Base-by-base conservation (phyloP, 2,329 filamentous ascomycete species). In the Pseudogymnoascus sp. region DNA sequence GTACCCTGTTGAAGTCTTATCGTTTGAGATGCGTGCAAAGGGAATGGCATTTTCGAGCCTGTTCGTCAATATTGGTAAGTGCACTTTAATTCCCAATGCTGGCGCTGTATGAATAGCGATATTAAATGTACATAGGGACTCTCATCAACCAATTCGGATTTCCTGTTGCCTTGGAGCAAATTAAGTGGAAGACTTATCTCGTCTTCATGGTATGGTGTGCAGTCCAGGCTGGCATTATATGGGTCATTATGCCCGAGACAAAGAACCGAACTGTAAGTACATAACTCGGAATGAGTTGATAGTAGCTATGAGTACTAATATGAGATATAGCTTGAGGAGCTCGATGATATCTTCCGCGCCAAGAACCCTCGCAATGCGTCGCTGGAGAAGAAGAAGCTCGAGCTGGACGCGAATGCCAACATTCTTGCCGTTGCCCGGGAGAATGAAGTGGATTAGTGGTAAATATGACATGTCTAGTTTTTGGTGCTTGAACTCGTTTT, bases 161-260 rank as follows among this genome's bases (percentile, higher is more conserved):
- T 38, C 77, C 77, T 0, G 76, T 81, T 1, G 74, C 77, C 2
- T 71, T 82, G 35, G 71, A 76, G 22, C 74, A 76, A 57, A 82
- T 83, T 57, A 75, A 73, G 0, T 83, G 79, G 79, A 76, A 77
- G 63, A 79, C 78, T 0, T 83, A 82, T 66, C 81, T 83, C 59
- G 70, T 79, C 22, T 81, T 82, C 66, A 75, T 72, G 14, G 59
- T 74, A 39, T 79, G 77, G 76, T 75, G 74, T 64, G 70, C 72
- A 4, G 65, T 76, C 60, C 75, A 78, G 66, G 64, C 74, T 4
- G 16, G 63, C 7, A 67, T 77, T 2, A 75, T 81, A 1, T 82
- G 76, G 68, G 75, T 81, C 64, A 70, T 81, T 8, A 76, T 79
- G 12, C 77, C 78, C 0, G 79, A 81, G 68, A 81, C 78, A 7